Conservation (phyloP, 2,329 filamentous ascomycete species). For the Ophiostoma pallidulum region DNA sequence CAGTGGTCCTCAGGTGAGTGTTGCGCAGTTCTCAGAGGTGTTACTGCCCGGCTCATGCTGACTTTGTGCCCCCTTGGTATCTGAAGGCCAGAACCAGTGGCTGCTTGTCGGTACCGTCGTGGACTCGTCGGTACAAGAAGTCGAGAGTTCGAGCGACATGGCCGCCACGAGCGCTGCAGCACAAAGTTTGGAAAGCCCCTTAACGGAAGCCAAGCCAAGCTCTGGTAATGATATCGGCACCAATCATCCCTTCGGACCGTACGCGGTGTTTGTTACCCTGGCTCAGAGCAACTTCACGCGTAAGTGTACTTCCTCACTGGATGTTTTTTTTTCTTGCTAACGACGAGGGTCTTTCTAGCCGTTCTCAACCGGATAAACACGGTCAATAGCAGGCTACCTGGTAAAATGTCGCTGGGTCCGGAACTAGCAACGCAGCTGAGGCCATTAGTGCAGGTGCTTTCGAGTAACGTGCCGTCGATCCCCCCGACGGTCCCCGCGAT, state of each 20-base stretch:
- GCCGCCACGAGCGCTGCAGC: conserved; percentile 77
- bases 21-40: background rate
- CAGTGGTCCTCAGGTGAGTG: conserved; percentile 60
- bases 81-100: conserved; percentile 58
- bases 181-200: conserved; percentile 74
- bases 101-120: conserved; percentile 89
- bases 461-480: conserved; percentile 24
- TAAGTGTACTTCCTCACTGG: conserved; percentile 6
- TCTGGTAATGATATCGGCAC: conserved; percentile 88
- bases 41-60: background rate
- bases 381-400: conserved; percentile 10
- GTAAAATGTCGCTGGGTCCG: conserved; percentile 52
- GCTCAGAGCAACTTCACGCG: conserved; percentile 15
- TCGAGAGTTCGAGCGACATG: conserved; percentile 48
- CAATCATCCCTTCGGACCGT: conserved; percentile 58
- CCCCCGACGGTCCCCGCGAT: conserved; percentile 23
- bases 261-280: conserved; percentile 14
- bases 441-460: conserved; percentile 53
- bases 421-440: conserved; percentile 52
- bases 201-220: conserved; percentile 43
- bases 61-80: background rate
- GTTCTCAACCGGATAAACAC: conserved; percentile 13
- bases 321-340: conserved; percentile 22
- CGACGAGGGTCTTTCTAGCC: conserved; percentile 3
- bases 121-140: conserved; percentile 33